Base-by-base conservation (phyloP, 2,329 filamentous ascomycete genomes). In the Metarhizium robertsii region DNA sequence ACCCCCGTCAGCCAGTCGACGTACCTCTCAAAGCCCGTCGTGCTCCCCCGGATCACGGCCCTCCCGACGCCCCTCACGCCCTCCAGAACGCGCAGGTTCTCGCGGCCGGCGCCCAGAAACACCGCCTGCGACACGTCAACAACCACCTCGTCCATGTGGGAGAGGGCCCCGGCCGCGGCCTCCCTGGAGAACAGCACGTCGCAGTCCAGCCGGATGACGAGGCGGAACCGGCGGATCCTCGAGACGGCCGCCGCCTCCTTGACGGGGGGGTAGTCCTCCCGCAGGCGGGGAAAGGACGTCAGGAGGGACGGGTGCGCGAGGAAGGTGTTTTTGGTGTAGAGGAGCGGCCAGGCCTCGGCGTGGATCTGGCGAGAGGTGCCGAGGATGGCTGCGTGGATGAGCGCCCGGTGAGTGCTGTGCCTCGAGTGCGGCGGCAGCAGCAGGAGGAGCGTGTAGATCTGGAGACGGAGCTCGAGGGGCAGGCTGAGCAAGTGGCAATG, bases 401-500 rank as follows among this genome's bases (percentile, higher is more conserved):
- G 25, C 30, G 18, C n/a, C 7, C 20, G 30, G 11, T 29, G 42
- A 16, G 38, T n/a, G 25, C n/a, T 52, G 58, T 61, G 60, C 55
- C 61, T 59, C 57, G 61, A 61, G 59, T 62, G 64, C 46, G 67
- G 69, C 5, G 65, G 60, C 48, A 73, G 64, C 59, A 64, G 57
- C 55, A 78, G 72, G 52, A 78, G 74, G 58, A 71, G 63, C 25
- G 63, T 56, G 66, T 77, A 77, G 59, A 78, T 74, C 54, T 77
- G 69, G 55, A 76, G 69, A 43, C 75, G 75, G 61, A 78, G 67
- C 61, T 78, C 75, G 50, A 71, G 60, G 38, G 75, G 74, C 29
- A 78, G 68, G 53, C 66, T 65, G 43, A 78, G 67, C 59, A 78
- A 64, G 43, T 13, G 43, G 43, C 43, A 46, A 7, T 20, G n/a